phyloP scores from a whole-genome alignment of 768 basidiomycete species.

The Suillus bovinus region DNA sequence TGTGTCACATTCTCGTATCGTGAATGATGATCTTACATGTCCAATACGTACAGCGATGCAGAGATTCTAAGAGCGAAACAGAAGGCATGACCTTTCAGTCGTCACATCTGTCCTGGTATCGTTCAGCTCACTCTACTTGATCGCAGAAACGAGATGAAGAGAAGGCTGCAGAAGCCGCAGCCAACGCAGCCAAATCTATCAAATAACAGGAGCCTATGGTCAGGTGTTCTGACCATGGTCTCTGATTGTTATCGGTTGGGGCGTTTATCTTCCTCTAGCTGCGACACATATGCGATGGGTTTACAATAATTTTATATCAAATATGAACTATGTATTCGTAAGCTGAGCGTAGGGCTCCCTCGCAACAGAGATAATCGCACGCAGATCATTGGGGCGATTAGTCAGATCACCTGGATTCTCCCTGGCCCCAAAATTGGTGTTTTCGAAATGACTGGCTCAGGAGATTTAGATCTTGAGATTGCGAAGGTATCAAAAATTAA shows the following conservation, averaged over 20 bases:
- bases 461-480: neutral
- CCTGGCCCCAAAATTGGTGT: too few relatives aligned
- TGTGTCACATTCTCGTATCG: slow-evolving; percentile 35
- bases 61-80: slow-evolving; percentile 76
- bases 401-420: neutral
- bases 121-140: slow-evolving; percentile 13
- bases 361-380: neutral
- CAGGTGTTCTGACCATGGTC: slow-evolving; percentile 17
- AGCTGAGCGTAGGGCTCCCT: neutral
- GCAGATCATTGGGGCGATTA: slow-evolving; percentile 1
- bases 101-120: neutral
- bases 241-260: slow-evolving; percentile 15
- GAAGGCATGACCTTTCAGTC: slow-evolving; percentile 50
- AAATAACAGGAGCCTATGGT: slow-evolving; percentile 39
- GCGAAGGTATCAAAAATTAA: slow-evolving; percentile 2
- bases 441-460: neutral
- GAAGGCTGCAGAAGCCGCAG: slow-evolving; percentile 34
- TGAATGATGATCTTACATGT: slow-evolving; percentile 22
- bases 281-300: neutral
- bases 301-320: neutral
- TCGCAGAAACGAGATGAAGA: slow-evolving; percentile 58
- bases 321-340: neutral
- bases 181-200: slow-evolving; percentile 17
- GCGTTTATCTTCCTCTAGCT: slow-evolving; percentile 11
- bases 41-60: slow-evolving; percentile 65